Evolutionary conservation across 495 filamentous ascomycete species (phyloP).

Genomic region (Podospora pseudoanserina): DNA sequence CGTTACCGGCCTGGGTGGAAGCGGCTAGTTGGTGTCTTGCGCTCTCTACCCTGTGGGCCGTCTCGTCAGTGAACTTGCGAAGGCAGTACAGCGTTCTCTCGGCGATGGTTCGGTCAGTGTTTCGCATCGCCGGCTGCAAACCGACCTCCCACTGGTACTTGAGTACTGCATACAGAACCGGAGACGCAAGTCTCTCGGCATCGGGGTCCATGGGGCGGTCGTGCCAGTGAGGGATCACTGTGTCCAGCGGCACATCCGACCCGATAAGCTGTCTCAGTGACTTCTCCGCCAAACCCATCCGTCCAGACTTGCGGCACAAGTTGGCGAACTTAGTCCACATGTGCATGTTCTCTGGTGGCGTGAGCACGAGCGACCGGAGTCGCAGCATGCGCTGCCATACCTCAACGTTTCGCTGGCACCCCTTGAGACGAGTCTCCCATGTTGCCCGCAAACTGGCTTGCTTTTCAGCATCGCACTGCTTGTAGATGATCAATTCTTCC

Average conservation of each 20-base stretch:
- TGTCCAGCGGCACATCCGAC: constrained; percentile 60
- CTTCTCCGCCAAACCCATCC: constrained; percentile 94
- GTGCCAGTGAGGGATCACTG: constrained; percentile 53
- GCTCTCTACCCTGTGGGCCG: constrained; percentile 69
- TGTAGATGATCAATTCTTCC: constrained; percentile 96
- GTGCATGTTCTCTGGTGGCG: constrained; percentile 85
- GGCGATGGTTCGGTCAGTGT: constrained; percentile 36
- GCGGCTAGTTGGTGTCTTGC: constrained; percentile 51
- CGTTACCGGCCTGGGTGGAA: constrained; percentile 52
- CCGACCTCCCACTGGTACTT: constrained; percentile 91
- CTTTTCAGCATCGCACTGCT: constrained; percentile 84
- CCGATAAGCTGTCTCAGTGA: constrained; percentile 71
- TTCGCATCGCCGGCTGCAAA: constrained; percentile 44
- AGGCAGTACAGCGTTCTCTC: constrained; percentile 72
- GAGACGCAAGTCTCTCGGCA: constrained; percentile 55
- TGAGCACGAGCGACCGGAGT: constrained; percentile 85
- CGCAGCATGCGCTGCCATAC: constrained; percentile 98
- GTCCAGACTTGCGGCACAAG: constrained; percentile 89
- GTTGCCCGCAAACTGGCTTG: constrained; percentile 86
- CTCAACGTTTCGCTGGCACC: constrained; percentile 94
- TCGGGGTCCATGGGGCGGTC: constrained; percentile 27
- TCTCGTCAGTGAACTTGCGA: constrained; percentile 72
- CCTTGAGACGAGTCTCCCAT: constrained; percentile 91
- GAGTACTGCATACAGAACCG: constrained; percentile 84
- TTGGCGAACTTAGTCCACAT: constrained; percentile 99